Percentiles rank a stretch among this genome's conserved stretches.
Evolutionary conservation across 768 basidiomycete species (phyloP).

Genomic region (Porphyrellus cyaneotinctus): DNA sequence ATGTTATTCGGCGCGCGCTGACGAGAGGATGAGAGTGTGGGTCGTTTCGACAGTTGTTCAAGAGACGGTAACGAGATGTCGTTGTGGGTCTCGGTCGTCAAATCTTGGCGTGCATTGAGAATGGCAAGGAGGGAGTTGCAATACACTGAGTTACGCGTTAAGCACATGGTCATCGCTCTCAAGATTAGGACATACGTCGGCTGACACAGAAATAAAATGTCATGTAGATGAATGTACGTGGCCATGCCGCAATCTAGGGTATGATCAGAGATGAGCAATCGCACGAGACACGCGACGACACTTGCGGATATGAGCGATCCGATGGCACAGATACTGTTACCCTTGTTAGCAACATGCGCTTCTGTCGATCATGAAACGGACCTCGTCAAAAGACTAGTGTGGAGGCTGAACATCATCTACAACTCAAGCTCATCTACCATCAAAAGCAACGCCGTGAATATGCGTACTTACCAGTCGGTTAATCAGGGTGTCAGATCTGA

Average conservation of each 20-base stretch:
- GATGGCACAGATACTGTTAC: slow-evolving; percentile 25
- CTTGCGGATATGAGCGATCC: neutral
- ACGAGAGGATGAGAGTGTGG: neutral
- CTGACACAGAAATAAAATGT: slow-evolving; percentile 58
- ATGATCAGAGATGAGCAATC: neutral
- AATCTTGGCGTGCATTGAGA: slow-evolving; percentile 50
- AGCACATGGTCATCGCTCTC: neutral
- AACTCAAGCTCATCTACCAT: neutral
- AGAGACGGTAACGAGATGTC: slow-evolving; percentile 5
- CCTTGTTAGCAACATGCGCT: slow-evolving; percentile 4
- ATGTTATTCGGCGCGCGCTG: slow-evolving; percentile 42
- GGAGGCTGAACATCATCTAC: slow-evolving; percentile 50
- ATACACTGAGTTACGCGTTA: slow-evolving; percentile 39
- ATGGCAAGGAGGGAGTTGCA: slow-evolving; percentile 58
- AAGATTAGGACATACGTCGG: slow-evolving; percentile 40
- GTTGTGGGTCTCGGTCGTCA: slow-evolving; percentile 25
- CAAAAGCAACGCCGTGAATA: neutral
- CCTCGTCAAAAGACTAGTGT: slow-evolving; percentile 35
- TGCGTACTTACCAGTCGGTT: slow-evolving; percentile 34
- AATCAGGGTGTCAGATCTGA: slow-evolving; percentile 47
- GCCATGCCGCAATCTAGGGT: slow-evolving; percentile 22
- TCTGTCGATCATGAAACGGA: slow-evolving; percentile 3
- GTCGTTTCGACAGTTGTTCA: neutral
- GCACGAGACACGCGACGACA: slow-evolving; percentile 13
- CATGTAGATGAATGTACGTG: slow-evolving; percentile 52